These are phyloP conservation scores for Thymus mandschuricus DNA, from an alignment of 257 asterid species.

Conservation along the genomic window DNA sequence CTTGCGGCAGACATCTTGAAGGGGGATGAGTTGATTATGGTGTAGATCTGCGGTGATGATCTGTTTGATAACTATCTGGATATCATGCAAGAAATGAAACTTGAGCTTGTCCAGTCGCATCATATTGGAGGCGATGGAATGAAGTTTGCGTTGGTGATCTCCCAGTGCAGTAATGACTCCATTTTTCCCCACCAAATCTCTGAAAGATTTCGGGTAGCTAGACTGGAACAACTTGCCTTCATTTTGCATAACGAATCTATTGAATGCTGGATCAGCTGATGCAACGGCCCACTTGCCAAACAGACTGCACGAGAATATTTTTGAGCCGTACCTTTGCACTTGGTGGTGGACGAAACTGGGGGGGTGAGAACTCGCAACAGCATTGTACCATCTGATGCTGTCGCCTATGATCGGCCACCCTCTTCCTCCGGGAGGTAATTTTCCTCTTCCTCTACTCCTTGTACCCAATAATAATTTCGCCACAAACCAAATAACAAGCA, in stretches of 20 bases:
- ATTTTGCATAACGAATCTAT: slow-evolving; percentile 80
- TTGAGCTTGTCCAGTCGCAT: slow-evolving; percentile 80
- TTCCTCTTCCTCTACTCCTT: background rate
- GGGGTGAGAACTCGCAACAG: slow-evolving; percentile 88
- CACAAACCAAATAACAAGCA: background rate
- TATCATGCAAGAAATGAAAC: slow-evolving; percentile 74
- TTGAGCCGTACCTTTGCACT: slow-evolving; percentile 69
- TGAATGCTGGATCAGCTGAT: slow-evolving; percentile 81
- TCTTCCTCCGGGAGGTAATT: slow-evolving; percentile 80
- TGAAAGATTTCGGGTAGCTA: slow-evolving; percentile 89
- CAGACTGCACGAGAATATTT: slow-evolving; percentile 70
- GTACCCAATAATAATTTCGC: background rate
- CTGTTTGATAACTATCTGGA: slow-evolving; percentile 55
- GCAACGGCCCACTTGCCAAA: slow-evolving; percentile 83
- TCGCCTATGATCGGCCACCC: slow-evolving; percentile 85
- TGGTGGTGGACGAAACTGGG: slow-evolving; percentile 74
- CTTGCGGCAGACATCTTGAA: slow-evolving; percentile 88
- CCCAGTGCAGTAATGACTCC: slow-evolving; percentile 86
- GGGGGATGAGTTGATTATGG: slow-evolving; percentile 57
- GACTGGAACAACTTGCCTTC: slow-evolving; percentile 82
- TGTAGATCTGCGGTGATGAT: slow-evolving; percentile 43
- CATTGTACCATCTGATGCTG: slow-evolving; percentile 82
- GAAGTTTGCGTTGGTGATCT: slow-evolving; percentile 80
- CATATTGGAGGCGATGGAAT: slow-evolving; percentile 79
- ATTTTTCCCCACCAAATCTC: slow-evolving; percentile 83